Evolutionary conservation across 352 stramenopile species (phyloP).

Genomic region (Globisporangium orthogonon): DNA sequence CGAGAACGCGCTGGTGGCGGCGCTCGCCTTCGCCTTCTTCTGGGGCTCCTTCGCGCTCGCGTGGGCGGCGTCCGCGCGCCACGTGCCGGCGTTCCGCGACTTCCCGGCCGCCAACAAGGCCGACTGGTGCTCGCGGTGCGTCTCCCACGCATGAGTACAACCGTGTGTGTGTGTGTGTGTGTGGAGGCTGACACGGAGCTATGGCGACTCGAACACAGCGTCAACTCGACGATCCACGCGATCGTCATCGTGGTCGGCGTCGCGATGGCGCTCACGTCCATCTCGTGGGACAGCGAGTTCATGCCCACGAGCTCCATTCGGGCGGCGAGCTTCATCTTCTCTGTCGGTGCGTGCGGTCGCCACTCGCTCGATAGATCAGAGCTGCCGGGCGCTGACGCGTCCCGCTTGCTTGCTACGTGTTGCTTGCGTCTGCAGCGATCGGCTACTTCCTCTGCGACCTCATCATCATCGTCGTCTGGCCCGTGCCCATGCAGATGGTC

Average conservation of each 20-base stretch:
- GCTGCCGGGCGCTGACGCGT: neutral
- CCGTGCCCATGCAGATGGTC: conserved; percentile 66
- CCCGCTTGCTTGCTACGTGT: neutral
- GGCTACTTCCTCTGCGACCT: conserved; percentile 78
- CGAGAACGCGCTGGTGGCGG: conserved; percentile 59
- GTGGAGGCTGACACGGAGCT: neutral
- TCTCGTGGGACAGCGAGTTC: conserved; percentile 53
- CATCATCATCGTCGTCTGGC: conserved; percentile 75
- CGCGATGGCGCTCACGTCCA: conserved; percentile 51
- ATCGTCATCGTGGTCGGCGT: conserved; percentile 59
- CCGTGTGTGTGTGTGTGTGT: too few species aligned
- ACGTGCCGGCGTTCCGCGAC: conserved; percentile 47
- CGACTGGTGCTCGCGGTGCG: conserved; percentile 77
- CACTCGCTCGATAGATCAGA: neutral
- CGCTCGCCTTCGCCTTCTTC: conserved; percentile 59
- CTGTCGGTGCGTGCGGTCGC: conserved; percentile 38
- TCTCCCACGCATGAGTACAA: neutral
- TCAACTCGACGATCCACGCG: conserved; percentile 79
- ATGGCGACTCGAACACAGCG: conserved; percentile 19
- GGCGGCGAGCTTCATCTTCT: conserved; percentile 75
- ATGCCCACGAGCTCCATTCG: conserved; percentile 72
- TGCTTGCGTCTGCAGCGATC: conserved; percentile 32
- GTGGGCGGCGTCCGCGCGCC: conserved; percentile 48
- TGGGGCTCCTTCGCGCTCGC: conserved; percentile 58
- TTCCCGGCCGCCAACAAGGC: conserved; percentile 69